These are phyloP conservation scores for Lachnellula willkommii DNA, from an alignment of 2,329 filamentous ascomycete genomes.

Conservation along the genomic window DNA sequence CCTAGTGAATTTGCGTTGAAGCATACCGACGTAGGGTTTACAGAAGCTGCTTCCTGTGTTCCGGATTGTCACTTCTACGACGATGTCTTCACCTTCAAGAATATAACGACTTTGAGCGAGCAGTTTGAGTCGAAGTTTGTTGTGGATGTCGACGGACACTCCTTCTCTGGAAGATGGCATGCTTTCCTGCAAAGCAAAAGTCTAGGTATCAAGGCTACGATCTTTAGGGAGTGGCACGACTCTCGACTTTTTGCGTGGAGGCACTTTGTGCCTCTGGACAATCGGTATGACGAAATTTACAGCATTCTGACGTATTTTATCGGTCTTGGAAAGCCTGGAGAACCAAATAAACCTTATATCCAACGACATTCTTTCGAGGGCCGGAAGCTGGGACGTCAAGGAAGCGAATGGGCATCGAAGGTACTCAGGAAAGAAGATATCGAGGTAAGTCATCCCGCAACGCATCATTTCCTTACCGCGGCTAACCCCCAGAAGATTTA, in stretches of 20 bases:
- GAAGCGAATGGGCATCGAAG: conserved; percentile 65
- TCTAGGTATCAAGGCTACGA: conserved; percentile 69
- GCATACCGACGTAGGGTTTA: conserved; percentile 33
- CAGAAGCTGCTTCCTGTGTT: conserved; percentile 42
- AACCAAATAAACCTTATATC: conserved; percentile 33
- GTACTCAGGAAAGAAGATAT: conserved; percentile 67
- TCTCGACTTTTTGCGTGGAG: conserved; percentile 68
- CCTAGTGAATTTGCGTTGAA: conserved; percentile 30
- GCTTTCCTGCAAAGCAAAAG: conserved; percentile 65
- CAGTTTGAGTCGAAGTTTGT: conserved; percentile 63
- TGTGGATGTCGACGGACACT: conserved; percentile 72
- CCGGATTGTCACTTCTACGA: conserved; percentile 41
- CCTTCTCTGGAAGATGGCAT: conserved; percentile 62
- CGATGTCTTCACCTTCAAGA: conserved; percentile 43
- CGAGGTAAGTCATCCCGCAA: conserved; percentile 51
- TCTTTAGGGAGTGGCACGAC: conserved; percentile 80
- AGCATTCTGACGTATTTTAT: conserved; percentile 71
- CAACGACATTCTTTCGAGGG: conserved; percentile 49
- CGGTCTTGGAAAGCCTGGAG: conserved; percentile 47
- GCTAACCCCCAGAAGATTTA: conserved; percentile 39
- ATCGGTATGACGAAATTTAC: conserved; percentile 65
- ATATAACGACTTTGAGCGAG: conserved; percentile 48
- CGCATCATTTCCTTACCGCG: background rate
- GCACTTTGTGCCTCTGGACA: conserved; percentile 78
- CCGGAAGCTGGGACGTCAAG: conserved; percentile 57